These are phyloP conservation scores for Phyllosticta ampelicida DNA, from an alignment of 2,329 filamentous ascomycete species.

Conservation along the genomic window DNA sequence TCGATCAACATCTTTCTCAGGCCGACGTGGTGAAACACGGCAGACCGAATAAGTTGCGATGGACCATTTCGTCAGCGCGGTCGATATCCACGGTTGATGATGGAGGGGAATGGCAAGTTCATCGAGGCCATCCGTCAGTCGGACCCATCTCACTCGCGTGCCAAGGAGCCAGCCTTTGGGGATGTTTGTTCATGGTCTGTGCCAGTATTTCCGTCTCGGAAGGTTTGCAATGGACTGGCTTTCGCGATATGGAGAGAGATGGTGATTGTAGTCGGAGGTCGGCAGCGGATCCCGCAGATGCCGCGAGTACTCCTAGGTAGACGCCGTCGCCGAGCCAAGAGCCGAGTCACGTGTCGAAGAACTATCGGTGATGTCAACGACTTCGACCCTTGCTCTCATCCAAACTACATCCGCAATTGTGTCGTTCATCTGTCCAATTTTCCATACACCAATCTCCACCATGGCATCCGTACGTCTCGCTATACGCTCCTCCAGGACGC, in stretches of 20 bases:
- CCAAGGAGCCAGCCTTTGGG: not conserved
- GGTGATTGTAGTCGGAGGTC: not conserved
- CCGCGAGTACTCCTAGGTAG: not conserved
- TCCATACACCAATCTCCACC: not conserved
- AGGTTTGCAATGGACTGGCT: not conserved
- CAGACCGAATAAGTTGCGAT: not conserved
- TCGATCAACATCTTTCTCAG: not conserved
- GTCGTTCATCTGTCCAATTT: not conserved
- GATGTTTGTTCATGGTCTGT: not conserved
- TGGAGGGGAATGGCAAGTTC: not conserved
- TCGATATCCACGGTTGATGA: constrained; percentile 6
- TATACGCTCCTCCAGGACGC: constrained; percentile 35
- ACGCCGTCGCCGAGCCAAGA: not conserved
- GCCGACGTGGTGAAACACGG: constrained; percentile 3
- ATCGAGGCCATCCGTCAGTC: not conserved
- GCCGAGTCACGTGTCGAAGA: constrained; percentile 1
- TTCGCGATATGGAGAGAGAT: not conserved
- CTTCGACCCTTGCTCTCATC: not conserved
- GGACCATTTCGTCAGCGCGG: constrained; percentile 1
- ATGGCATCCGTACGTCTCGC: constrained; percentile 40
- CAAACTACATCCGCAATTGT: too few species aligned
- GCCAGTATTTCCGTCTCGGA: not conserved
- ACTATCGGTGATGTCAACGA: constrained; percentile 9
- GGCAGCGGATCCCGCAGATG: not conserved
- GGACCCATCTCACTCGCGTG: not conserved